phyloP scores from a whole-genome alignment of 2,329 filamentous ascomycete genomes.

The Aspergillus sp. region DNA sequence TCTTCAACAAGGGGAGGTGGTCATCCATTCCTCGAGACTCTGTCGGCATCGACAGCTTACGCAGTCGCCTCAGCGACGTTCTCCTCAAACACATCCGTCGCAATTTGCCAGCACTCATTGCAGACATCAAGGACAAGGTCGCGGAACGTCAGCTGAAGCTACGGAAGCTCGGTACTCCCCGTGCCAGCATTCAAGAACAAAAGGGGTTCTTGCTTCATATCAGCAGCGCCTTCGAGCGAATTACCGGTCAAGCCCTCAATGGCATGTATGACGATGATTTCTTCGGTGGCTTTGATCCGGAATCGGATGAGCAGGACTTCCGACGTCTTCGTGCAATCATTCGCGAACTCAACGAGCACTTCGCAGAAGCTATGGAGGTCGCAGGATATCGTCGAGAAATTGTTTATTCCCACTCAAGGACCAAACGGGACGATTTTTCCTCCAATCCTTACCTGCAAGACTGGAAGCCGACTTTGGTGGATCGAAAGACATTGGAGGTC shows the following conservation, averaged over 20 bases:
- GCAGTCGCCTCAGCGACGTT: conserved; percentile 39
- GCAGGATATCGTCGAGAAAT: conserved; percentile 18
- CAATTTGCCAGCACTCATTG: conserved; percentile 38
- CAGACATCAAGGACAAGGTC: conserved; percentile 34
- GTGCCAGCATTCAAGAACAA: conserved; percentile 25
- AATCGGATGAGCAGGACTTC: conserved; percentile 17
- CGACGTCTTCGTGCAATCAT: conserved; percentile 30
- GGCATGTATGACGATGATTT: conserved; percentile 44
- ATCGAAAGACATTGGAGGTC: conserved; percentile 3
- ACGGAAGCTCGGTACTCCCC: conserved; percentile 24
- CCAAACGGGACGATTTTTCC: neutral
- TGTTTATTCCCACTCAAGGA: neutral
- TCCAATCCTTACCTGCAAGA: conserved; percentile 15
- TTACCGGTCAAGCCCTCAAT: conserved; percentile 41
- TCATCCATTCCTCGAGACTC: conserved; percentile 18
- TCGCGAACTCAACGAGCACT: conserved; percentile 26
- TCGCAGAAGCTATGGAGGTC: conserved; percentile 24
- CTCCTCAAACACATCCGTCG: conserved; percentile 29
- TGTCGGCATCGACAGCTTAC: conserved; percentile 37
- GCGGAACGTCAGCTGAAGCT: conserved; percentile 32
- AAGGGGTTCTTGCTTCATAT: conserved; percentile 33
- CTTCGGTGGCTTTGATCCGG: conserved; percentile 29
- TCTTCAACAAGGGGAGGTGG: conserved; percentile 34
- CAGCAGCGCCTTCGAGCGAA: conserved; percentile 36
- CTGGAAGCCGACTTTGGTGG: conserved; percentile 11